These are phyloP conservation scores for Ophiocordyceps camponoti-floridani DNA, from an alignment of 2,329 filamentous ascomycete genomes.

Conservation along the genomic window DNA sequence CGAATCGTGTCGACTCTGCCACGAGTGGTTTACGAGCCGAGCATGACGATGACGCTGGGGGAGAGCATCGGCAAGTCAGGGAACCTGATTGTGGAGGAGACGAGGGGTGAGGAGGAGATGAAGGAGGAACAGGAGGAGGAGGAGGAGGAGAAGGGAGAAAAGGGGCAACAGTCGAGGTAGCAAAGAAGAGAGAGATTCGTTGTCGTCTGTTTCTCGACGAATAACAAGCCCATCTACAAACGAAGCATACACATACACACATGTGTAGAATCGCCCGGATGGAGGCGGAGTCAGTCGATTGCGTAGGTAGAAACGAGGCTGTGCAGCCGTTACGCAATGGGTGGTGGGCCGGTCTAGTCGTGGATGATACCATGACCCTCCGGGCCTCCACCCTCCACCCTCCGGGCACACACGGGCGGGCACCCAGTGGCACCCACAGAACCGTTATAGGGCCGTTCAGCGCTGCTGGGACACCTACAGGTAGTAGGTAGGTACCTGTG, in stretches of 20 bases:
- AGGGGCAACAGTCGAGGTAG: background rate
- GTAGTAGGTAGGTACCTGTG: too few species aligned
- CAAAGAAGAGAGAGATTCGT: too few species aligned
- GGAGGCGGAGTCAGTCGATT: background rate
- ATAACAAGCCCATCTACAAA: too few species aligned
- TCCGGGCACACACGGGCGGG: too few species aligned
- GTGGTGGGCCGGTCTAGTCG: background rate
- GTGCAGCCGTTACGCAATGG: background rate
- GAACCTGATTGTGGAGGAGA: constrained; percentile 76
- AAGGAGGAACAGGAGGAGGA: constrained; percentile 14
- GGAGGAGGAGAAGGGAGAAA: background rate
- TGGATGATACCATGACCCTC: too few species aligned
- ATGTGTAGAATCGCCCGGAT: too few species aligned
- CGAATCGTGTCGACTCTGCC: constrained; percentile 74
- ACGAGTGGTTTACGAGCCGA: constrained; percentile 58
- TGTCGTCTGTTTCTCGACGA: too few species aligned
- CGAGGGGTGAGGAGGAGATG: constrained; percentile 10
- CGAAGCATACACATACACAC: too few species aligned
- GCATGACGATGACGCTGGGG: constrained; percentile 44
- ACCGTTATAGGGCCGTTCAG: background rate
- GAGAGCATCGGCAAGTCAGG: constrained; percentile 66
- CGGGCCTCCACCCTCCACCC: too few species aligned
- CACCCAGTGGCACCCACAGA: too few species aligned
- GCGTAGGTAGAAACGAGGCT: background rate
- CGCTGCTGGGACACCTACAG: background rate